Conservation (phyloP, 352 stramenopile genomes). For the Paralagenidium karlingii region DNA sequence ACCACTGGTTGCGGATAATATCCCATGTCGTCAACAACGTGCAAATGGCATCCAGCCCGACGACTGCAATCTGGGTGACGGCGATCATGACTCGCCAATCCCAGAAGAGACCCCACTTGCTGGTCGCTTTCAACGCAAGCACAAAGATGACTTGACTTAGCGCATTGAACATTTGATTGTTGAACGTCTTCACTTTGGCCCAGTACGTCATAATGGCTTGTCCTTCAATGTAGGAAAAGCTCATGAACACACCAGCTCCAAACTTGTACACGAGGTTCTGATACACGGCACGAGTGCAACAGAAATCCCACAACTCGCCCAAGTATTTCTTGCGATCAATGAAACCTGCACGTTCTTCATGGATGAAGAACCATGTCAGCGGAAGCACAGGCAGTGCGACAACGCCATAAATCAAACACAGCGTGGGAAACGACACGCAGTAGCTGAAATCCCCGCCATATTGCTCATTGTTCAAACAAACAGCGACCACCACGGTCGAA, state of each 20-base stretch:
- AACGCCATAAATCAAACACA: constrained; percentile 32
- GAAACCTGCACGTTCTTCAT: constrained; percentile 20
- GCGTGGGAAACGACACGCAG: constrained; percentile 26
- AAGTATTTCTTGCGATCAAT: constrained; percentile 23
- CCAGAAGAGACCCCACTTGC: constrained; percentile 37
- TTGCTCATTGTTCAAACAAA: constrained; percentile 43
- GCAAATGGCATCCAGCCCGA: constrained; percentile 23
- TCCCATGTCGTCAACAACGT: constrained; percentile 42
- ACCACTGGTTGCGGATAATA: constrained; percentile 51
- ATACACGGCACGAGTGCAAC: constrained; percentile 59
- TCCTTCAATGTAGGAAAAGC: constrained; percentile 33
- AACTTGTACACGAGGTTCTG: constrained; percentile 55
- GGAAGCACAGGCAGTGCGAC: constrained; percentile 15
- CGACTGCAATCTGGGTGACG: constrained; percentile 24
- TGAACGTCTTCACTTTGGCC: constrained; percentile 34
- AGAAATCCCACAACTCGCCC: constrained; percentile 49
- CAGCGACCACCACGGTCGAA: constrained; percentile 13
- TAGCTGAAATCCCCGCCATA: constrained; percentile 50
- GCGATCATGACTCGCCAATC: constrained; percentile 50
- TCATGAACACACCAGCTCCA: constrained; percentile 46
- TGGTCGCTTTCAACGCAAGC: constrained; percentile 36
- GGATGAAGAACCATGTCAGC: constrained; percentile 24
- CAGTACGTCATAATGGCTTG: constrained; percentile 45
- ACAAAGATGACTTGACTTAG: constrained; percentile 34
- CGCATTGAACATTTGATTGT: constrained; percentile 34